Base-by-base conservation (phyloP, 1,284 basidiomycete species). In the Lentinula novae-zelandiae region DNA sequence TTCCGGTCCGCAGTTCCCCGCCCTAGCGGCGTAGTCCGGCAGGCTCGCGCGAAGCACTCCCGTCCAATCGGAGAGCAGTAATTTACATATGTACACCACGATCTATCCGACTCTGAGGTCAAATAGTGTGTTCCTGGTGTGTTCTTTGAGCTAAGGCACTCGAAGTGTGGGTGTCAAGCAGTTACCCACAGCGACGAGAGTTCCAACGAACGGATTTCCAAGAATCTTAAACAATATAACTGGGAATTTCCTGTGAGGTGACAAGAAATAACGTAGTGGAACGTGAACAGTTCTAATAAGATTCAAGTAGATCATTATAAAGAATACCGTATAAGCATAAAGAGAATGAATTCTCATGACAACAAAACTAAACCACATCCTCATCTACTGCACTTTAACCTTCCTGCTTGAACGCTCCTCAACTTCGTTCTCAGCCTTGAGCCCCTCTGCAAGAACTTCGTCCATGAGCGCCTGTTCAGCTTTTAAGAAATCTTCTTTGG, bases 381-480 rank as follows among this genome's bases (percentile, higher is more conserved):
- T 22, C 22, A 50, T 5, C 40, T 56, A 56, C 27, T 56, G 54
- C 13, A 46, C 54, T 46, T 56, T 56, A 15, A 27, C 58, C 42
- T 53, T 56, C 39, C 49, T 52, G 49, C 53, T 53, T 7, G 33
- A 42, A 22, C 54, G 9, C 58, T 60, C 67, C 67, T 69, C 81
- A 12, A 86, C 86, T 65, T 81, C 76, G 2, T 85, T 82, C 75
- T 93, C 92, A 2, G 89, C 90, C 55, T 76, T 78, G 36, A 86
- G 70, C 53, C 92, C 92, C 73, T 92, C 91, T 40, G 77, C 77
- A 73, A 93, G 90, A 8, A 83, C 79, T 74, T 89, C 83, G 0
- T 73, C 81, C 64, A 85, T 76, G 59, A 92, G 72, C 66, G 81
- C 78, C 64, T 76, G 75, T 75, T 92, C 89, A 27, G 85, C 71